Base-by-base conservation (phyloP, 139 green algal genomes). In the Ettlia oleoabundans region DNA sequence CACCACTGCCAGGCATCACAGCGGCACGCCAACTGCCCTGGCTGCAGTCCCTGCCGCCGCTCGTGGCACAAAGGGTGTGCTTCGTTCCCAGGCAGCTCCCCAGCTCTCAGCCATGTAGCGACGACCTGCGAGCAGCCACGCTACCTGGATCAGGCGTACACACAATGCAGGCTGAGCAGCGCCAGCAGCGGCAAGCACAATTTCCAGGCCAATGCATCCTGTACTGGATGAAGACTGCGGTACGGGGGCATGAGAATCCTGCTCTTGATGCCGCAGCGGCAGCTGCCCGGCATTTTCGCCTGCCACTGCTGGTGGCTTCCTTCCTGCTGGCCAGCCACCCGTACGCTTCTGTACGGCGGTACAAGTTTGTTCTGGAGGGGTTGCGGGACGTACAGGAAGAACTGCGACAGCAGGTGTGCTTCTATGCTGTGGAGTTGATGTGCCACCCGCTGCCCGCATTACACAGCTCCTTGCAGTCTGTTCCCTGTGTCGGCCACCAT, bases 211-310 rank as follows among this genome's bases (percentile, higher is more conserved):
- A 47, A 4, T 80, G 35, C 4, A 35, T 80, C 0, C 52, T 80
- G 37, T 80, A 80, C 53, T 80, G 73, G 73, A 68, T 80, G 53
- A 80, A 80, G 26, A 80, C 73, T 3, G 73, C 73, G 2, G 53
- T 80, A 9, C 24, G 73, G 35, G 73, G 72, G 22, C 73, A 80
- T 26, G 73, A 80, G 26, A 80, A 80, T 35, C 73, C 73, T 0
- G 73, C 73, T 2, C 73, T 80, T 24, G 73, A 80, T 30, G 73
- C 53, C 13, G 73, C 73, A 9, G 53, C 73, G 1, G 73, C 73
- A 0, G 73, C 73, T 0, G 73, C 73, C 3, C 52, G 52, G 6
- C 15, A 64, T 4, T 13, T 38, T 4, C 52, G 73, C 35, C 35
- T 80, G 53, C 73, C 73, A 6, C 73, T 80, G 53, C 52, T 80